These are phyloP conservation scores for Hypoxylon fuscum DNA, from an alignment of 495 filamentous ascomycete genomes.

Conservation along the genomic window DNA sequence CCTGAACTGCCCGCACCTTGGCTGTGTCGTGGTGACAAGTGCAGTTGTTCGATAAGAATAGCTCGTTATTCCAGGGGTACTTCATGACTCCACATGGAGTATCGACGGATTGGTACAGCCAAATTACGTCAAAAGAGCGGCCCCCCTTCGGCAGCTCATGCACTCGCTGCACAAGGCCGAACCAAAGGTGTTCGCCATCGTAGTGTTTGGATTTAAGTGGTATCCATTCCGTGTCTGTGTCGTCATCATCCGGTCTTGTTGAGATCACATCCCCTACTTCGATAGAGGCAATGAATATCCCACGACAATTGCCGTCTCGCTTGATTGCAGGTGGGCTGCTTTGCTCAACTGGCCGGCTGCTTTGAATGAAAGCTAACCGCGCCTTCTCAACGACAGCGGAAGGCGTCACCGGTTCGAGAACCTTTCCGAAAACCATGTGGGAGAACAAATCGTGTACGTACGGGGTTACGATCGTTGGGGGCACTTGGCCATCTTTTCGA, in stretches of 20 bases:
- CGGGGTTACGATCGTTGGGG: constrained; percentile 71
- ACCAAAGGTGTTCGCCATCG: constrained; percentile 62
- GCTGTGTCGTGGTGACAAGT: constrained; percentile 60
- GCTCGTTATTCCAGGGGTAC: constrained; percentile 74
- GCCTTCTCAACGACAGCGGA: constrained; percentile 9
- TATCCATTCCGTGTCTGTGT: constrained; percentile 63
- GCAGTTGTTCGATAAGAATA: constrained; percentile 82
- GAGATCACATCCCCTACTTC: constrained; percentile 53
- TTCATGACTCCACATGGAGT: constrained; percentile 69
- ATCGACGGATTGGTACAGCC: constrained; percentile 75
- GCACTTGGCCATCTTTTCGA: constrained; percentile 19
- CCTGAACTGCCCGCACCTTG: constrained; percentile 58
- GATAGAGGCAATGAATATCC: constrained; percentile 38
- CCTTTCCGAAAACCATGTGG: constrained; percentile 65
- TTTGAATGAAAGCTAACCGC: constrained; percentile 21
- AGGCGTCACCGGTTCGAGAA: constrained; percentile 46
- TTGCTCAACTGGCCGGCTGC: constrained; percentile 7
- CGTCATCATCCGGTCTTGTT: constrained; percentile 48
- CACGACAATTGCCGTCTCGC: constrained; percentile 8
- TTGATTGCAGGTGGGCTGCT: constrained; percentile 15
- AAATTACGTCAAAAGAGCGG: constrained; percentile 66
- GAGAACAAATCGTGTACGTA: constrained; percentile 71
- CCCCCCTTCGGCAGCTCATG: constrained; percentile 45
- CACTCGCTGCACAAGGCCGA: constrained; percentile 70
- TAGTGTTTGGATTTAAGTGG: constrained; percentile 48